phyloP scores from a whole-genome alignment of 2,329 filamentous ascomycete species.

The Hypoxylon rubiginosum region DNA sequence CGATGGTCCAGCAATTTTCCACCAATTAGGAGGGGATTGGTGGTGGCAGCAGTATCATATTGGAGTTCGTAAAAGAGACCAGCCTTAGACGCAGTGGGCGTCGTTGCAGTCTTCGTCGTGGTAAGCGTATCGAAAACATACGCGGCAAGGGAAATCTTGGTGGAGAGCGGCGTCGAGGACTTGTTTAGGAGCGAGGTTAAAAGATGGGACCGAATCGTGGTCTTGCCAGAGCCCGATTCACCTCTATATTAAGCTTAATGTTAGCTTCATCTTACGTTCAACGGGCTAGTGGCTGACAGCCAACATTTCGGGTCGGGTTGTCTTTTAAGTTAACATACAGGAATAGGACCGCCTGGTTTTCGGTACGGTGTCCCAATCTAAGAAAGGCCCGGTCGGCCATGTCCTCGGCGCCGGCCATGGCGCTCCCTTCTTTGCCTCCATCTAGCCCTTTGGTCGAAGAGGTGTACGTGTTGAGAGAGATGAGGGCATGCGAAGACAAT shows the following conservation, averaged over 20 bases:
- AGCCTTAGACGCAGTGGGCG: slow-evolving; percentile 93
- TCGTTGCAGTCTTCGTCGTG: slow-evolving; percentile 96
- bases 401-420: slow-evolving; percentile 92
- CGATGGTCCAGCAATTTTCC: slow-evolving; percentile 95
- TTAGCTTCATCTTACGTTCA: slow-evolving; percentile 20
- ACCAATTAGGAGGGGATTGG: slow-evolving; percentile 89
- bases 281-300: background rate
- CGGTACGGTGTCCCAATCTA: slow-evolving; percentile 85
- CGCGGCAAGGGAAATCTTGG: slow-evolving; percentile 90
- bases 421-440: slow-evolving; percentile 91
- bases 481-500: slow-evolving; percentile 90
- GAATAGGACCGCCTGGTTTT: slow-evolving; percentile 94
- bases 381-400: slow-evolving; percentile 88
- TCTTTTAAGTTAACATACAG: slow-evolving; percentile 72
- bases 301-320: background rate
- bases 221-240: slow-evolving; percentile 96
- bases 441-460: slow-evolving; percentile 89
- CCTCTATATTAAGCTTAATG: slow-evolving; percentile 72
- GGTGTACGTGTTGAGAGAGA: slow-evolving; percentile 95
- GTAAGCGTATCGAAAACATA: slow-evolving; percentile 97
- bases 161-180: slow-evolving; percentile 91
- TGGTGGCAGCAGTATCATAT: slow-evolving; percentile 89
- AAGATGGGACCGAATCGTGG: slow-evolving; percentile 90
- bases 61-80: slow-evolving; percentile 96
- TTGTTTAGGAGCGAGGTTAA: slow-evolving; percentile 88